phyloP scores from a whole-genome alignment of 495 filamentous ascomycete genomes.

The Tuber brumale region DNA sequence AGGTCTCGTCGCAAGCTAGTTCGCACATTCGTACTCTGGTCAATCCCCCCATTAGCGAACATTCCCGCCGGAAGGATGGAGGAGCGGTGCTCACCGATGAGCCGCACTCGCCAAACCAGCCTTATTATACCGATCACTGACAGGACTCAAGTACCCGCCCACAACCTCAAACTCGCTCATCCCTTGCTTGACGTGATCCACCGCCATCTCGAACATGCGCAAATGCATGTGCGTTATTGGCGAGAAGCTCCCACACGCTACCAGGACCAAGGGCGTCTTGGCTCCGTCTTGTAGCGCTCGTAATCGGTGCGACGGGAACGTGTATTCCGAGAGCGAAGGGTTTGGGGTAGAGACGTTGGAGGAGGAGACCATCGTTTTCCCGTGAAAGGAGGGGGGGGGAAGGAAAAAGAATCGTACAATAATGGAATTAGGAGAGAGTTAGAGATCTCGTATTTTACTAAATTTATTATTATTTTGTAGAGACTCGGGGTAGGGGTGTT shows the following conservation, averaged over 20 bases:
- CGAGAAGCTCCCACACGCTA: constrained; percentile 86
- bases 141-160: constrained; percentile 74
- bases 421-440: background rate
- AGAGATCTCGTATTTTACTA: background rate
- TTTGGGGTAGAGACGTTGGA: constrained; percentile 11
- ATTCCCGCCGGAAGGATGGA: background rate
- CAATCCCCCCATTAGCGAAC: background rate
- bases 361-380: constrained; percentile 13
- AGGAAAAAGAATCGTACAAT: background rate
- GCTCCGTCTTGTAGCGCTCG: constrained; percentile 59
- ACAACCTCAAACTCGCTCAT: constrained; percentile 74
- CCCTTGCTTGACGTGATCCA: constrained; percentile 60
- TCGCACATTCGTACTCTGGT: constrained; percentile 59
- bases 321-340: constrained; percentile 48
- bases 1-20: constrained; percentile 69
- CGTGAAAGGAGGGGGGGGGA: background rate
- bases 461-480: background rate
- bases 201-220: constrained; percentile 90
- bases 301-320: constrained; percentile 65
- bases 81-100: constrained; percentile 53
- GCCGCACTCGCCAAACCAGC: constrained; percentile 71
- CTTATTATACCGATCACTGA: constrained; percentile 87
- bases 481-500: background rate
- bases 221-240: constrained; percentile 83
- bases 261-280: constrained; percentile 72